Conservation (phyloP, 371 early-diverging fungal genomes). For the Rhizopus arrhizus region DNA sequence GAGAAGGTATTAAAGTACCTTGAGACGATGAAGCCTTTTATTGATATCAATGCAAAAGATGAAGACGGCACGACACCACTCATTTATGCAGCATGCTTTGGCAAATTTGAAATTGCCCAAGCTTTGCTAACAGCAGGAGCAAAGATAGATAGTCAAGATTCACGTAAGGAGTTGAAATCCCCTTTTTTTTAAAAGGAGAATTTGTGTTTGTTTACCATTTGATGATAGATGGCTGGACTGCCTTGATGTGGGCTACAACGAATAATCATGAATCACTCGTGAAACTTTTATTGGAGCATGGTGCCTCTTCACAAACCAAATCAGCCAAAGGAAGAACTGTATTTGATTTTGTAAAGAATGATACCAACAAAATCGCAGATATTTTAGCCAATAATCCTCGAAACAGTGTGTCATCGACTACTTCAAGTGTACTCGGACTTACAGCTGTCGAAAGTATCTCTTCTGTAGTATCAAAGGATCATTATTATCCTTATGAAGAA, state of each 20-base stretch:
- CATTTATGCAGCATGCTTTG: constrained; percentile 88
- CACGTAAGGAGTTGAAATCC: constrained; percentile 53
- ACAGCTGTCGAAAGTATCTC: constrained; percentile 24
- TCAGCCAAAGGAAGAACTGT: constrained; percentile 79
- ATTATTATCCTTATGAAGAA: constrained; percentile 47
- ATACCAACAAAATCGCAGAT: constrained; percentile 53
- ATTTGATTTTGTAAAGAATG: constrained; percentile 51
- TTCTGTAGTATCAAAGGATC: constrained; percentile 38
- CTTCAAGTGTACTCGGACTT: constrained; percentile 33
- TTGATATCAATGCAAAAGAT: constrained; percentile 80
- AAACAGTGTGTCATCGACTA: constrained; percentile 50
- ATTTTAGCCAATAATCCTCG: constrained; percentile 59
- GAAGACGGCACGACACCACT: constrained; percentile 84
- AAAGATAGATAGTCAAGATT: constrained; percentile 74
- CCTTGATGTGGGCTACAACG: constrained; percentile 91
- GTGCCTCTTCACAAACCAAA: constrained; percentile 72
- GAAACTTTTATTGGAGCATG: constrained; percentile 70
- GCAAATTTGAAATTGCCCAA: constrained; percentile 69
- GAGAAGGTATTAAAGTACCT: constrained; percentile 82
- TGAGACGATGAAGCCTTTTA: constrained; percentile 52
- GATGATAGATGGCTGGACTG: constrained; percentile 83
- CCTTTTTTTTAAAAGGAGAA: background rate
- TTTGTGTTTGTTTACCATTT: background rate
- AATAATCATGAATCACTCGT: constrained; percentile 80
- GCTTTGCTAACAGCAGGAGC: constrained; percentile 76